Conservation (phyloP, 2,329 filamentous ascomycete genomes). For the Calonectria pteridis region DNA sequence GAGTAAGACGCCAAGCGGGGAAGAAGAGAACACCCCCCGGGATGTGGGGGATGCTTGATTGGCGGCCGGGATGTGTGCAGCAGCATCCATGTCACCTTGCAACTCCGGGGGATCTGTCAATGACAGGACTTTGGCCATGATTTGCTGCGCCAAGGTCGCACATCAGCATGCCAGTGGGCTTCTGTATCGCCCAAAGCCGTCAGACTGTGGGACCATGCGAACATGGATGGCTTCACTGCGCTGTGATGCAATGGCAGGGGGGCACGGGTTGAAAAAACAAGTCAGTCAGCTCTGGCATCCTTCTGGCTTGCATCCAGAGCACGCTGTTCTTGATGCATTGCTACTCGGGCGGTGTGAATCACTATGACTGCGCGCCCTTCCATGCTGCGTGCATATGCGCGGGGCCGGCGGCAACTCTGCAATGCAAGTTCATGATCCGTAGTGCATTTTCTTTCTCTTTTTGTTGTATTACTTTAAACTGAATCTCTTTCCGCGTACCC, state of each 20-base stretch:
- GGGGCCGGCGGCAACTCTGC: neutral
- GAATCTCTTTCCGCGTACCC: neutral
- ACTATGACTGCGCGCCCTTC: neutral
- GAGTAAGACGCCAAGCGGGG: neutral
- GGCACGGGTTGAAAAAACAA: neutral
- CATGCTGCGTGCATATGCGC: neutral
- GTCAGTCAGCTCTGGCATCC: neutral
- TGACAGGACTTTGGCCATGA: neutral
- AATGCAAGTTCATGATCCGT: neutral
- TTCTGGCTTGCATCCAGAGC: neutral
- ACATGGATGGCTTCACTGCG: neutral
- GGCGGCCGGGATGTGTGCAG: neutral
- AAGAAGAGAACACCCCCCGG: neutral
- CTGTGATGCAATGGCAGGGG: neutral
- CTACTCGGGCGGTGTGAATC: neutral
- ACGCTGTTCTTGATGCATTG: neutral
- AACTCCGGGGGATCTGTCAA: neutral
- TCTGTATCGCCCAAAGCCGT: neutral
- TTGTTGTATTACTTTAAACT: neutral
- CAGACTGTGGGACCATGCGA: slow-evolving; percentile 10
- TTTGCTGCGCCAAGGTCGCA: neutral
- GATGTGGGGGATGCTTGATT: neutral
- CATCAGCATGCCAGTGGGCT: neutral
- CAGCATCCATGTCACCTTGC: neutral
- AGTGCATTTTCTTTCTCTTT: neutral